Evolutionary conservation across 2,329 filamentous ascomycete genomes (phyloP).

Genomic region (Fusarium sp.): DNA sequence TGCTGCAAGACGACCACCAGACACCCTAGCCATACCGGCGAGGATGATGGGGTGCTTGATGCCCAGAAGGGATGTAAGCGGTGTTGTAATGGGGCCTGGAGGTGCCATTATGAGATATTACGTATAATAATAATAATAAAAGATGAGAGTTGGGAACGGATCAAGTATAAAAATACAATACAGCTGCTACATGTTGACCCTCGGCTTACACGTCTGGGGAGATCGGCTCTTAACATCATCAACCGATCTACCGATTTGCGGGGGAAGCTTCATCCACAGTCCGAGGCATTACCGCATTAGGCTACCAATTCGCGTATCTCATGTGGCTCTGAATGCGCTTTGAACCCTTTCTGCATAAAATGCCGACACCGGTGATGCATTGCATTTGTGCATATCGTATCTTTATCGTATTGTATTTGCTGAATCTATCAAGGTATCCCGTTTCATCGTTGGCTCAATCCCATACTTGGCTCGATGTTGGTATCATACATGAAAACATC

Average conservation of each 20-base stretch:
- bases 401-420: neutral
- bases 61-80: conserved; percentile 78
- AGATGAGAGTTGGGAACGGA: neutral
- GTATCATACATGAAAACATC: conserved; percentile 41
- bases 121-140: neutral
- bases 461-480: conserved; percentile 30
- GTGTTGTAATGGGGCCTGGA: conserved; percentile 72
- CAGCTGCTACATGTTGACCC: neutral
- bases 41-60: conserved; percentile 92
- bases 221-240: conserved; percentile 12
- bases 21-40: conserved; percentile 92
- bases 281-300: conserved; percentile 49
- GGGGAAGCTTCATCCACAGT: conserved; percentile 37
- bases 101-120: conserved; percentile 50
- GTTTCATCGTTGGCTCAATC: conserved; percentile 12
- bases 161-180: neutral
- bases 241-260: conserved; percentile 41
- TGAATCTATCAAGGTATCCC: conserved; percentile 5
- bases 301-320: conserved; percentile 40
- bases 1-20: conserved; percentile 79
- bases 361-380: neutral
- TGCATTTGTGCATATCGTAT: neutral
- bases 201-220: neutral
- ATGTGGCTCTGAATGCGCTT: conserved; percentile 3
- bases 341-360: neutral